Conservation (phyloP, 73 alveolate genomes). For the Tetrahymena borealis region DNA sequence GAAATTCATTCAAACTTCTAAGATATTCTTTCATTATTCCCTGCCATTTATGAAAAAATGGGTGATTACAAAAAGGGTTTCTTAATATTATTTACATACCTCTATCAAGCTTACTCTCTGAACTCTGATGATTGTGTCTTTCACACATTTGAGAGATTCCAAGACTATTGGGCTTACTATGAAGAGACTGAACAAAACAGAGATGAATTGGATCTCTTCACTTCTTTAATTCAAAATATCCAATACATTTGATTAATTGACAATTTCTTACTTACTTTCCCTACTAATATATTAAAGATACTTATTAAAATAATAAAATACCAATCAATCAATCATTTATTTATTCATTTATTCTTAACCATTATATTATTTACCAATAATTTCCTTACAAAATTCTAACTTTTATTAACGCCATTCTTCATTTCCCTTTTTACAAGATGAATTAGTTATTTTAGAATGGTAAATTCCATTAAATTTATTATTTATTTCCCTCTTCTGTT, state of each 20-base stretch:
- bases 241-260: background rate
- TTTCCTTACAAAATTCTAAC: no score
- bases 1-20: background rate
- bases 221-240: background rate
- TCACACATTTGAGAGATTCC: background rate
- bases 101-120: background rate
- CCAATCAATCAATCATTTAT: no score
- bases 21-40: background rate
- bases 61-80: background rate
- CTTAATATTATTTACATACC: background rate
- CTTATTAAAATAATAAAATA: no score
- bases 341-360: no score
- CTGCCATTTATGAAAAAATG: background rate
- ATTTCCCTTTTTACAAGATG: no score
- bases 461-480: no score
- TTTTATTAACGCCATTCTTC: no score
- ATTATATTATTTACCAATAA: no score
- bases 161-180: background rate
- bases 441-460: no score
- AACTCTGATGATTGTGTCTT: background rate
- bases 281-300: background rate
- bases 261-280: background rate
- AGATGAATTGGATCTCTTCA: background rate
- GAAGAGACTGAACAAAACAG: background rate
- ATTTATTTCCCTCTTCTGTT: no score